These are phyloP conservation scores for Coemansia sp. DNA, from an alignment of 192 early-diverging fungal genomes.

Conservation along the genomic window DNA sequence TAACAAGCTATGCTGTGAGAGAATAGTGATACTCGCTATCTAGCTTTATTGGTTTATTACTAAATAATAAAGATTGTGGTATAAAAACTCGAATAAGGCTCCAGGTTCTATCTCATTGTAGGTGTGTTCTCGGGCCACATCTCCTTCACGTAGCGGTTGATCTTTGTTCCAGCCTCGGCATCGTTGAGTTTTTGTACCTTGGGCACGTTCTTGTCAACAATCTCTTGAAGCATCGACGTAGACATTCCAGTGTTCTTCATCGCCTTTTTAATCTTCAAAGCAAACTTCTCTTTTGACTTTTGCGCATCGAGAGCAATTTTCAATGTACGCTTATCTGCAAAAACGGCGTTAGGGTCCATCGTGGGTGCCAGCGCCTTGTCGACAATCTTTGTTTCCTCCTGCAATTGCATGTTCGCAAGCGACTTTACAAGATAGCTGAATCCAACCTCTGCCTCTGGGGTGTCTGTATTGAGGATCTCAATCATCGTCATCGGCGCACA, in stretches of 20 bases:
- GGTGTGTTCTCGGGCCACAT: constrained; percentile 50
- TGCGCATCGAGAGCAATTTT: constrained; percentile 45
- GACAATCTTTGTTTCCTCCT: constrained; percentile 40
- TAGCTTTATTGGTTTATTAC: neutral
- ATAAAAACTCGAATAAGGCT: neutral
- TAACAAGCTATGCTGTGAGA: too few species aligned
- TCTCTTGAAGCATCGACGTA: constrained; percentile 38
- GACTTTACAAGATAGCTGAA: constrained; percentile 55
- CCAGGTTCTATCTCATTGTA: neutral
- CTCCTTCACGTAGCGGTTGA: constrained; percentile 43
- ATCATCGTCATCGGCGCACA: constrained; percentile 87
- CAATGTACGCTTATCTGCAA: constrained; percentile 31
- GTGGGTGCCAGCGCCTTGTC: constrained; percentile 23
- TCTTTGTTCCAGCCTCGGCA: constrained; percentile 18
- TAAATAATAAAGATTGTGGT: neutral
- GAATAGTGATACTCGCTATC: too few species aligned
- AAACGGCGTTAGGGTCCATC: constrained; percentile 16
- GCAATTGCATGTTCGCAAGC: constrained; percentile 47
- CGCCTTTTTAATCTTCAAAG: constrained; percentile 37
- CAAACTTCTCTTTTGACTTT: constrained; percentile 32
- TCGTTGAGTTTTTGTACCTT: constrained; percentile 25
- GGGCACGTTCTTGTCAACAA: constrained; percentile 40
- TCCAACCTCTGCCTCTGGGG: constrained; percentile 67
- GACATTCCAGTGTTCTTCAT: constrained; percentile 37
- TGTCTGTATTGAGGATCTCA: constrained; percentile 82